Base-by-base conservation (phyloP, 495 filamentous ascomycete species). In the Pseudomonodictys pantanalensis region DNA sequence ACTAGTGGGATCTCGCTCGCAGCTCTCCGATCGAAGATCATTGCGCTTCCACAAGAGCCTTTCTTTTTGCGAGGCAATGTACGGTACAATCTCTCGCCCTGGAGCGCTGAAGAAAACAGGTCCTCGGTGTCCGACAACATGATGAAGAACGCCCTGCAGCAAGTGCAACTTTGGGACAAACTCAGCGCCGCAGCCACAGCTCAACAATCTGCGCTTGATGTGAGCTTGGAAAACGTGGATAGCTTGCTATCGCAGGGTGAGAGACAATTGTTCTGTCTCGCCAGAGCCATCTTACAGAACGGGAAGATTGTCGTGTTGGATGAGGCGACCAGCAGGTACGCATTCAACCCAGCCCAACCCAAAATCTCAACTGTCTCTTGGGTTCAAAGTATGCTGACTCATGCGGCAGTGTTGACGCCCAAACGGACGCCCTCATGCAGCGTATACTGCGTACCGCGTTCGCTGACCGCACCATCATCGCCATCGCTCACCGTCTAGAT, bases 41-140 rank as follows among this genome's bases (percentile, higher is more conserved):
- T 79, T 11, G 79, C 83, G 47, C 78, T 87, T 7, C 82, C 83
- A 1, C 84, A 87, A 59, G 83, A 86, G 53, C 80, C 82, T 0
- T 78, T 83, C 0, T 72, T 86, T 9, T 82, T 87, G 80, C 11
- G 82, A 79, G 71, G 60, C 5, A 53, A 23, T 26, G 58, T 61
- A 45, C 30, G 62, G n/a, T 23, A 56, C 28, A 66, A 61, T 28
- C 42, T 66, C 12, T 41, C 32, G 5, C 58, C 62, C 2, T 60
- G 56, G 56, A 32, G 22, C 12, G 45, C 11, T 23, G 48, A 30
- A 33, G 35, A 24, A 15, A 28, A 52, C 11, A 52, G 24, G 29
- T 26, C 23, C 18, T 20, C 35, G 33, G 42, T 63, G 12, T 51
- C 44, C 29, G 58, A 62, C 23, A 15, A 10, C 6, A 26, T 51